Evolutionary conservation across 1,139 yeast species (phyloP), one percentile per base, ranked within the genome.

Genomic region (Taphrina confusa): DNA sequence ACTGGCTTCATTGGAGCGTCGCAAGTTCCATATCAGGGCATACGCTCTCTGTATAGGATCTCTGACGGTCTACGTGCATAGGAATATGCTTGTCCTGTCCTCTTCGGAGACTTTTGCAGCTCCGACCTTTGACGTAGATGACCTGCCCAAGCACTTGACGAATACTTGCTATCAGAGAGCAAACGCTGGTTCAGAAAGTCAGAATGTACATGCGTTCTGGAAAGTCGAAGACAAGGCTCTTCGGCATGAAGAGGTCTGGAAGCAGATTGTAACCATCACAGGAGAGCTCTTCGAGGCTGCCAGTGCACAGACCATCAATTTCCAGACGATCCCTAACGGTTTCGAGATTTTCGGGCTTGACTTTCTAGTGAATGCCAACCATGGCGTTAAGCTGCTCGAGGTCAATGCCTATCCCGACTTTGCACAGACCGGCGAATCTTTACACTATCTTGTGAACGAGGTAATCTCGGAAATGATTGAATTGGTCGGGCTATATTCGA

Each of bases 371-470:
- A 83, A 82, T 65, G 76, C 74, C 1, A 76, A 82, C 44, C 71
- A 72, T 30, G 69, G 76, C 8, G 92, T 87, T 2, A 77, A 77
- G 50, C 72, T 92, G 44, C 74, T 92, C 39, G 98, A 92, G 71
- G 88, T 90, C 50, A 92, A 92, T 70, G 85, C 97, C 8, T 92
- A 86, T 70, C 98, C 98, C 0, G 98, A 92, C 70, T 92, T 92
- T 74, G 90, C 90, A 70, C 98, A 92, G 73, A 92, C 97, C 0
- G 98, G 98, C 11, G 80, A 75, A 18, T 84, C 80, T 4, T 76
- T 92, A 67, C 86, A 85, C 69, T 75, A 69, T 1, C 69, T 91
- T 27, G 87, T 92, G 30, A 65, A 66, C 28, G 71, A 70, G 2
- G 63, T 75, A 31, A 68, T 75, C 42, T 63, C 63, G 11, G 68